These are phyloP conservation scores for Pistacia atlantica DNA, from an alignment of 345 rosid genomes.

Conservation along the genomic window DNA sequence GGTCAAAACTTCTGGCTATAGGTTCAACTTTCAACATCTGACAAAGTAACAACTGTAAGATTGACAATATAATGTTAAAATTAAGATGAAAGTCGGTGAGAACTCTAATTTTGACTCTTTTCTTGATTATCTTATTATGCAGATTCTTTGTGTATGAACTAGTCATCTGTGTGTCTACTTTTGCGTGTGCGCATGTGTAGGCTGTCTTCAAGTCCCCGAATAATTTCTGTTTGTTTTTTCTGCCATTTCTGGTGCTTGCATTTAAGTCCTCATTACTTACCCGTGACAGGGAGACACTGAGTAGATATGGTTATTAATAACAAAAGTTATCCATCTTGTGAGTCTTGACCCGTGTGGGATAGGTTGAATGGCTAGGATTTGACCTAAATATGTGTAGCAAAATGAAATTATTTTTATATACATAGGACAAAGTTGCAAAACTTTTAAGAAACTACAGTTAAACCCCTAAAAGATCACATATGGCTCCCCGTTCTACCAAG, in stretches of 20 bases:
- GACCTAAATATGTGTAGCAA: no score
- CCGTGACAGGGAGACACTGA: not conserved
- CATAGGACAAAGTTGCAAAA: no score
- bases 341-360: no score
- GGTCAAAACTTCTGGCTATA: not conserved
- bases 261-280: not conserved
- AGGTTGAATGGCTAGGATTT: no score
- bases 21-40: constrained; percentile 22
- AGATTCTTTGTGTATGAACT: not conserved
- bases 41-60: constrained; percentile 6
- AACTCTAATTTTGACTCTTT: not conserved
- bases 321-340: no score
- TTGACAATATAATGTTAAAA: not conserved
- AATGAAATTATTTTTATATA: no score
- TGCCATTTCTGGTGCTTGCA: constrained; percentile 1
- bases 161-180: not conserved
- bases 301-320: not conserved
- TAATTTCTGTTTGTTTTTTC: not conserved
- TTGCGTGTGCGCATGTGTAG: not conserved
- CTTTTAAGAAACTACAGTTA: no score
- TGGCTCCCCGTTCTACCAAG: no score
- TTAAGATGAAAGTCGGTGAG: not conserved
- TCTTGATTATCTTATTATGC: not conserved
- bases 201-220: not conserved
- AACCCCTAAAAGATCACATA: no score